These are phyloP conservation scores for Pulveroboletus sp. DNA, from an alignment of 768 basidiomycete genomes.

Conservation along the genomic window DNA sequence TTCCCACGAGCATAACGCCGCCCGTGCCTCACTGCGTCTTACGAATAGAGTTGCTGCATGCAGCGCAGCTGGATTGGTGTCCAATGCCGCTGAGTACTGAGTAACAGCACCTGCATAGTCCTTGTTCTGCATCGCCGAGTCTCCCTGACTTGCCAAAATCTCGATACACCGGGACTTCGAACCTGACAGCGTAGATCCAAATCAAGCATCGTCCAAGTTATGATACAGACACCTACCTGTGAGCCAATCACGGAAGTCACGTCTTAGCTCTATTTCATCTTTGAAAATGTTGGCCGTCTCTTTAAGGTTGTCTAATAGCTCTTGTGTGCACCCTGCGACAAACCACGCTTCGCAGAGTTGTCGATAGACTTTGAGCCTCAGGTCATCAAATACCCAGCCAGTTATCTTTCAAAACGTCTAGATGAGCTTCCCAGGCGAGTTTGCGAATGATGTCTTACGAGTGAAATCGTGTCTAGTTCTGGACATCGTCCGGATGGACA, in stretches of 20 bases:
- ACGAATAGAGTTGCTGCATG: neutral
- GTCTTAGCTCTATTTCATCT: conserved; percentile 7
- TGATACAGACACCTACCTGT: conserved; percentile 1
- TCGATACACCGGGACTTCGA: conserved; percentile 6
- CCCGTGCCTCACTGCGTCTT: conserved; percentile 14
- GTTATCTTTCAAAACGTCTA: conserved; percentile 5
- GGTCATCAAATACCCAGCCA: conserved; percentile 15
- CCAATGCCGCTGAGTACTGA: conserved; percentile 14
- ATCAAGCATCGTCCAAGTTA: neutral
- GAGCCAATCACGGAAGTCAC: conserved; percentile 7
- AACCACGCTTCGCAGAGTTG: conserved; percentile 11
- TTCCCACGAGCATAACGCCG: conserved; percentile 3
- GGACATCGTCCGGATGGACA: conserved; percentile 10
- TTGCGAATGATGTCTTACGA: conserved; percentile 5
- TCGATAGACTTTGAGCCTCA: conserved; percentile 7
- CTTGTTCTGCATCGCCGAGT: conserved; percentile 1
- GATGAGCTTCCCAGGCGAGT: neutral
- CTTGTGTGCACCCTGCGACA: neutral
- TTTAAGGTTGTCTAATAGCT: neutral
- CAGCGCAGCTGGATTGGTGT: neutral
- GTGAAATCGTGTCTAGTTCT: conserved; percentile 11
- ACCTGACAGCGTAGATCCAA: neutral
- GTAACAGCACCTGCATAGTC: conserved; percentile 4
- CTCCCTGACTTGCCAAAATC: conserved; percentile 7
- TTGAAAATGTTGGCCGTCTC: conserved; percentile 4